Conservation (phyloP, 805 yeast species). For the Saccharomycopsis babjevae region DNA sequence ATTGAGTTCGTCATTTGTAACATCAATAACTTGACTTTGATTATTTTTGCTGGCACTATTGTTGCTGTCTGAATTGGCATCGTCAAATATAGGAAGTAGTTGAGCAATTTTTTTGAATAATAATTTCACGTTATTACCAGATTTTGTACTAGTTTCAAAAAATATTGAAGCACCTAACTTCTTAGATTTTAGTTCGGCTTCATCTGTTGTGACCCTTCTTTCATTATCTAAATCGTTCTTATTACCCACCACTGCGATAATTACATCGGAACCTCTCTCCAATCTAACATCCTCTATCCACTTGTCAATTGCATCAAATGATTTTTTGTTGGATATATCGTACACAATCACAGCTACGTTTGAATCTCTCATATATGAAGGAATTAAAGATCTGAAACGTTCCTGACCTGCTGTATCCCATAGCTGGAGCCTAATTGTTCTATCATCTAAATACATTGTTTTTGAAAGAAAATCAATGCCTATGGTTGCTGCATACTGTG, state of each 20-base stretch:
- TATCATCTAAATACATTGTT: slow-evolving; percentile 92
- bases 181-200: slow-evolving; percentile 71
- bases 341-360: slow-evolving; percentile 96
- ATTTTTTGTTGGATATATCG: slow-evolving; percentile 79
- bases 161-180: slow-evolving; percentile 66
- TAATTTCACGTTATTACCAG: slow-evolving; percentile 86
- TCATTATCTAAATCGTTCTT: slow-evolving; percentile 73
- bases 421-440: slow-evolving; percentile 85
- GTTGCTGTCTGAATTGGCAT: not conserved
- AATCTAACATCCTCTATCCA: slow-evolving; percentile 94
- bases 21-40: slow-evolving; percentile 34
- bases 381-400: slow-evolving; percentile 86
- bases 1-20: slow-evolving; percentile 28
- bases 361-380: slow-evolving; percentile 90
- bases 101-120: slow-evolving; percentile 87
- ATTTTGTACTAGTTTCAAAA: slow-evolving; percentile 91
- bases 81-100: slow-evolving; percentile 69
- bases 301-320: slow-evolving; percentile 73
- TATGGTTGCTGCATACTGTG: slow-evolving; percentile 92
- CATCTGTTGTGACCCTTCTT: slow-evolving; percentile 73
- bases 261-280: slow-evolving; percentile 84
- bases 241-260: slow-evolving; percentile 86
- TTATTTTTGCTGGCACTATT: slow-evolving; percentile 21
- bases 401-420: slow-evolving; percentile 99
- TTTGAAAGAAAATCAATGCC: slow-evolving; percentile 93